phyloP scores from a whole-genome alignment of 2,329 filamentous ascomycete species.

The Alternaria longipes region DNA sequence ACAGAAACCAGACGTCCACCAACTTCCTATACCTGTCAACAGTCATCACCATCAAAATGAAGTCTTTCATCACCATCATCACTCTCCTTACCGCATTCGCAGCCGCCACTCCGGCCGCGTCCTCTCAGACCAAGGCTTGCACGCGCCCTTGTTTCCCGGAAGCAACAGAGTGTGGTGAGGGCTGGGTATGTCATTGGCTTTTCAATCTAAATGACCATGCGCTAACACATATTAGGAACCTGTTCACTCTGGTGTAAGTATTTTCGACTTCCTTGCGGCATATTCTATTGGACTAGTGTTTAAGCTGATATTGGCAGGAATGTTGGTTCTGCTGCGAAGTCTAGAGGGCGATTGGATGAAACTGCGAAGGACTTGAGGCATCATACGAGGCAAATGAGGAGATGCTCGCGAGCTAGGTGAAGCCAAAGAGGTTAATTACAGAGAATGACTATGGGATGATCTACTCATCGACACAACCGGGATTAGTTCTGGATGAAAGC shows the following conservation, averaged over 20 bases:
- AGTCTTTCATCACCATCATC: neutral
- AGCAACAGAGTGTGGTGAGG: neutral
- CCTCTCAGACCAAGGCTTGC: neutral
- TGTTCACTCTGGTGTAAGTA: conserved; percentile 1
- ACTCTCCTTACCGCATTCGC: neutral
- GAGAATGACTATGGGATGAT: neutral
- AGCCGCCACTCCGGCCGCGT: neutral
- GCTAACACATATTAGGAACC: neutral
- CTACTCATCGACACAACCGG: neutral
- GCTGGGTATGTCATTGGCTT: neutral
- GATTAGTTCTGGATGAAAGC: neutral
- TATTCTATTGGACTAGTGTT: neutral
- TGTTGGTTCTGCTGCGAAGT: conserved; percentile 5
- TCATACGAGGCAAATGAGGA: neutral
- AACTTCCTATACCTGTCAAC: neutral
- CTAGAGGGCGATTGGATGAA: neutral
- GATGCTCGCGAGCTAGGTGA: neutral
- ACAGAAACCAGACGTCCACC: neutral
- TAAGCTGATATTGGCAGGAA: neutral
- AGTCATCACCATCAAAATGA: neutral
- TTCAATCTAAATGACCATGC: neutral
- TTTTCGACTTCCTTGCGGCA: too few species aligned
- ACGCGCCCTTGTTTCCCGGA: neutral
- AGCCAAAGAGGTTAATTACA: neutral
- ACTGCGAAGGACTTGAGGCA: too few species aligned